Conservation (phyloP, 2,329 filamentous ascomycete species). For the Fusarium citri region DNA sequence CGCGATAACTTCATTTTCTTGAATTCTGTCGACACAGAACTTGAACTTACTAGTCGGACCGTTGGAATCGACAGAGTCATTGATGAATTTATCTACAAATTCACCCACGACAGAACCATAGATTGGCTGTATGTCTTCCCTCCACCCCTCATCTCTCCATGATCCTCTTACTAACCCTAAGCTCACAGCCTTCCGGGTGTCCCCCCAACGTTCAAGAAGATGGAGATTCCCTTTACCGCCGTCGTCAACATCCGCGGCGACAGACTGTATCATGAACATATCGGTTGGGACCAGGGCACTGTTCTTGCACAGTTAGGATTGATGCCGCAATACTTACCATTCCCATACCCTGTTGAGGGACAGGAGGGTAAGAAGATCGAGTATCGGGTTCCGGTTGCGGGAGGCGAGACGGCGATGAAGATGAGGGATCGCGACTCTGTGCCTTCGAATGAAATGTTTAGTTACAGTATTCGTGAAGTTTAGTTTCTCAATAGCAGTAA, state of each 20-base stretch:
- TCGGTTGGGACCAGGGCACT: constrained; percentile 75
- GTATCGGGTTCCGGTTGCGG: constrained; percentile 50
- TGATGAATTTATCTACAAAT: constrained; percentile 75
- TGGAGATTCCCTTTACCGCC: constrained; percentile 70
- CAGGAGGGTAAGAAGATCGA: constrained; percentile 41
- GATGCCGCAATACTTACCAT: constrained; percentile 69
- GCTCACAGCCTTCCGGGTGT: constrained; percentile 61
- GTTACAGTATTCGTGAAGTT: constrained; percentile 37
- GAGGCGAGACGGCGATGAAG: constrained; percentile 49
- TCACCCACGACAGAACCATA: constrained; percentile 71
- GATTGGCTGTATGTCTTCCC: constrained; percentile 72
- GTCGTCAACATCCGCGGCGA: constrained; percentile 74
- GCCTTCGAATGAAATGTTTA: constrained; percentile 51
- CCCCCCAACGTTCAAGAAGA: constrained; percentile 63
- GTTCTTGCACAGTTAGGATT: constrained; percentile 70
- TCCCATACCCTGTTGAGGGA: constrained; percentile 64
- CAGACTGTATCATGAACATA: constrained; percentile 73
- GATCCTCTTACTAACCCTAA: background rate
- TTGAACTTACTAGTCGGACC: constrained; percentile 78
- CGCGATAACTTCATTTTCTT: constrained; percentile 78
- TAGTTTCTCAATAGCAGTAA: background rate
- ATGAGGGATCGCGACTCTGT: constrained; percentile 48
- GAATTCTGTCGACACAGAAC: constrained; percentile 73
- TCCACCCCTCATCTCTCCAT: accelerated
- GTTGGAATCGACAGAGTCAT: constrained; percentile 78